These are phyloP conservation scores for Arctostaphylos glauca DNA, from an alignment of 148 eudicot species.

Conservation along the genomic window DNA sequence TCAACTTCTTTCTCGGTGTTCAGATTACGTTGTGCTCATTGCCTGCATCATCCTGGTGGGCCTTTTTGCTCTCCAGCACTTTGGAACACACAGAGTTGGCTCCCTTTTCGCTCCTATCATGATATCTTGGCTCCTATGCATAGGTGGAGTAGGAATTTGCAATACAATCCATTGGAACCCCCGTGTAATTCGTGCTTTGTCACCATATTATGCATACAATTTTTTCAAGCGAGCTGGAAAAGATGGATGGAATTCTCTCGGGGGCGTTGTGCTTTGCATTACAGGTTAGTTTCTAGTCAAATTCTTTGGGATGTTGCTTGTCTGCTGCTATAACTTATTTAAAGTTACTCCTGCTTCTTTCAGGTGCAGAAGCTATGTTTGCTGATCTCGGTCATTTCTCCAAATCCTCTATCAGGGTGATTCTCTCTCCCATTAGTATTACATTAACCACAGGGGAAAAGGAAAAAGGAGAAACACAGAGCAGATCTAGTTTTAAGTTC, in stretches of 20 bases:
- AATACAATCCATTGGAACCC: conserved; percentile 48
- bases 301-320: too few species aligned
- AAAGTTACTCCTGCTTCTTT: conserved; percentile 10
- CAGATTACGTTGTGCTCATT: conserved; percentile 31
- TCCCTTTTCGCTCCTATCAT: conserved; percentile 53
- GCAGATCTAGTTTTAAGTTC: neutral
- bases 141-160: conserved; percentile 45
- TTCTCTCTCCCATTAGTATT: neutral
- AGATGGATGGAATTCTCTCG: conserved; percentile 48
- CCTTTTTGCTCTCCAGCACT: conserved; percentile 47
- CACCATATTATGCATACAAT: conserved; percentile 41
- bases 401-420: conserved; percentile 40
- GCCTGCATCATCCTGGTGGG: conserved; percentile 40
- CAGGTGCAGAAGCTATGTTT: conserved; percentile 60
- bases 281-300: conserved; percentile 29
- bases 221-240: conserved; percentile 41
- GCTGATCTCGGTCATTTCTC: conserved; percentile 63
- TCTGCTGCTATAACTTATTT: neutral
- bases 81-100: conserved; percentile 43
- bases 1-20: neutral
- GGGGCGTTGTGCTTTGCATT: conserved; percentile 45
- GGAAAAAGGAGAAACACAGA: neutral
- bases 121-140: conserved; percentile 45
- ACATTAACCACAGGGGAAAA: neutral
- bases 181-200: conserved; percentile 36